These are phyloP conservation scores for Quercus robur DNA, from an alignment of 306 rosid genomes.

Conservation along the genomic window DNA sequence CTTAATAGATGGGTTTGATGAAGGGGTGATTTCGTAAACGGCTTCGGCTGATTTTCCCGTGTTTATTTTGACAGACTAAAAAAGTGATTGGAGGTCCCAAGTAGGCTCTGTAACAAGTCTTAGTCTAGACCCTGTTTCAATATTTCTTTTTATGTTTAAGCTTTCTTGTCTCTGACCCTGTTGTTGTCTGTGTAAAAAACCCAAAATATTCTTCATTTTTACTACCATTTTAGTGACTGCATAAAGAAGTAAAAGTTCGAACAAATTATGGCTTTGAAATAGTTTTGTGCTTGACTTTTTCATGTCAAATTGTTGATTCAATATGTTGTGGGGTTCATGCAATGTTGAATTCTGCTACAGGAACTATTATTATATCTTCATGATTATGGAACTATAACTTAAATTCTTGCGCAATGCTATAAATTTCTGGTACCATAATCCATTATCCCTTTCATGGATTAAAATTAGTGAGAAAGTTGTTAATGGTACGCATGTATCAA, in stretches of 20 bases:
- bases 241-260: neutral
- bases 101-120: no score
- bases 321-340: no score
- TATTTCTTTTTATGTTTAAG: neutral
- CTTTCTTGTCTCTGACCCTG: neutral
- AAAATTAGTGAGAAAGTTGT: neutral
- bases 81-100: neutral
- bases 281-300: neutral
- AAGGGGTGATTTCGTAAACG: no score
- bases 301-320: no score
- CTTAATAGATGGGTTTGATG: no score
- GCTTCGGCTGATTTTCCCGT: no score
- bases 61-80: neutral
- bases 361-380: neutral
- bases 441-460: neutral
- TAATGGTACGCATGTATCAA: no score
- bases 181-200: neutral
- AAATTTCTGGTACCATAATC: neutral
- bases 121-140: neutral
- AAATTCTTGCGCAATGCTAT: neutral
- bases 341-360: no score
- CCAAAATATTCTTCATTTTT: neutral
- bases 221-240: no score
- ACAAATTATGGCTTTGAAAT: neutral
- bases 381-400: neutral